These are phyloP conservation scores for Symbiotaphrina buchneri DNA, from an alignment of 495 filamentous ascomycete genomes.

Conservation along the genomic window DNA sequence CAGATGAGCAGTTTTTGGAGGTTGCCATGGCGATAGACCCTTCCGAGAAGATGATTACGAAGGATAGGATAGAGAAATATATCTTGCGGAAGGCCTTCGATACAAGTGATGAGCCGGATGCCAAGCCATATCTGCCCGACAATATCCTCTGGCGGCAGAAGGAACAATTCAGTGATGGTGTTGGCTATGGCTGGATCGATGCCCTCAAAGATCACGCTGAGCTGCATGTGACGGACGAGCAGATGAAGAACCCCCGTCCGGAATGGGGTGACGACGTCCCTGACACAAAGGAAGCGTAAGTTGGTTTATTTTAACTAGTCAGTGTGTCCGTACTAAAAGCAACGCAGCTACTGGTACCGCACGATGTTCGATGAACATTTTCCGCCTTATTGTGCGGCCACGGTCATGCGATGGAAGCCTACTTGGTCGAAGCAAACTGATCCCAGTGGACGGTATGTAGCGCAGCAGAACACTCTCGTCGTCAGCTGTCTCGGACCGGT, in stretches of 20 bases:
- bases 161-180: conserved; percentile 96
- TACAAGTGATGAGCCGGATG: conserved; percentile 59
- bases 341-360: conserved; percentile 72
- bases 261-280: conserved; percentile 87
- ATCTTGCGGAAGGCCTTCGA: conserved; percentile 95
- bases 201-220: conserved; percentile 86
- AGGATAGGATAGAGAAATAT: conserved; percentile 87
- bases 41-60: conserved; percentile 80
- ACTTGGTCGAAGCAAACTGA: conserved; percentile 94
- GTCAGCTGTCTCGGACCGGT: conserved; percentile 1
- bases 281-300: conserved; percentile 87
- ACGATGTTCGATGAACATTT: conserved; percentile 98
- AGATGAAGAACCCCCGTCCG: conserved; percentile 88
- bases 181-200: conserved; percentile 98
- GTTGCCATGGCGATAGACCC: conserved; percentile 83
- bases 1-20: conserved; percentile 88
- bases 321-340: conserved; percentile 6
- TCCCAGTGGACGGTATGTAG: conserved; percentile 67
- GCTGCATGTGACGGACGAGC: conserved; percentile 73
- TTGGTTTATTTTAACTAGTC: conserved; percentile 6
- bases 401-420: conserved; percentile 93
- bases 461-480: too few species aligned
- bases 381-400: conserved; percentile 71
- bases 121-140: conserved; percentile 68
- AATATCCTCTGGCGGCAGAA: conserved; percentile 97